Evolutionary conservation across 371 early-diverging fungal genomes (phyloP), one percentile per base, ranked within the genome.

Genomic region (Mycotypha africana): DNA sequence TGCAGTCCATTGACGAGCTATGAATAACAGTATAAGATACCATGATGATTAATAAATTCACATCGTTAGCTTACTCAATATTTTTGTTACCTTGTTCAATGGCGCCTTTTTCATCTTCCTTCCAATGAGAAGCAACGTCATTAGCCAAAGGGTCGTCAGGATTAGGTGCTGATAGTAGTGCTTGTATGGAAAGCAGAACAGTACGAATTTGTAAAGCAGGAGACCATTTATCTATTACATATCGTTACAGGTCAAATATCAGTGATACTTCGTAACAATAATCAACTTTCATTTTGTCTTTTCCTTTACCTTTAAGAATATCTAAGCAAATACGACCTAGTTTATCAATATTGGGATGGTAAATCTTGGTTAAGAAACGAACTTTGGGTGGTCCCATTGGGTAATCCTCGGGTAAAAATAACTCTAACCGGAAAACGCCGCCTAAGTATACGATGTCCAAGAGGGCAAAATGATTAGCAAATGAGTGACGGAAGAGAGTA

Each of bases 311-410:
- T 79, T 98, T 99, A 51, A 99, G 75, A 59, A 99, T 97, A 68
- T 99, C 99, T 48, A 99, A 73, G 60, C 99, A 99, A 50, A 99
- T 97, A 49, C 99, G 88, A 8, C 99, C 99, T 32, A 93, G 84
- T 67, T 92, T 92, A 74, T 99, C 99, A 63, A 98, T 96, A 70
- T 99, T 98, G 26, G 99, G 99, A 76, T 99, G 99, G 76, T 98
- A 99, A 64, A 99, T 97, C 66, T 91, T 90, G 41, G 99, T 97
- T 67, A 98, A 66, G 69, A 99, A 99, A 26, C 95, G 91, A 36
- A 98, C 94, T 66, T 94, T 95, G 41, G 99, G 99, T 28, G 99
- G 97, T 2, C 88, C 88, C 93, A 96, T 94, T 23, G 99, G 99
- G 60, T 99, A 99, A 31, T 95, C 95, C 49, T 98, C 98, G 37